Evolutionary conservation across 2,329 filamentous ascomycete species (phyloP).

Genomic region (Sporothrix globosa): DNA sequence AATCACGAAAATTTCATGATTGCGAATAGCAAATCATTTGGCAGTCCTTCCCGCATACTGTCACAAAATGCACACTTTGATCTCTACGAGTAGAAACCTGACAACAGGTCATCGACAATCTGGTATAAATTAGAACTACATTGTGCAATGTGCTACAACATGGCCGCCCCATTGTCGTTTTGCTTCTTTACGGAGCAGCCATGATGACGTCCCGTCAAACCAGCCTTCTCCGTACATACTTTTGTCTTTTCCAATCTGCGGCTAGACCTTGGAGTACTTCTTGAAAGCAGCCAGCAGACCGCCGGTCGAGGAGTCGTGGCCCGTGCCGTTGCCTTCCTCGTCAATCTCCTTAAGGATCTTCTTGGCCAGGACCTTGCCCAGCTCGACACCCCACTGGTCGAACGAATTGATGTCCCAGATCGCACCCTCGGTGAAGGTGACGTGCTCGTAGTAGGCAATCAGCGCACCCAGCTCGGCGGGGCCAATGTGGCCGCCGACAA

Average conservation of each 20-base stretch:
- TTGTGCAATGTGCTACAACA: neutral
- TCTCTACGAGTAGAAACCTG: no score
- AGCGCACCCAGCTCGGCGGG: conserved; percentile 90
- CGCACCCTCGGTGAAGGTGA: conserved; percentile 96
- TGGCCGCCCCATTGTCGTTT: neutral
- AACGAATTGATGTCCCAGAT: conserved; percentile 99
- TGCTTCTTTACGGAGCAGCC: neutral
- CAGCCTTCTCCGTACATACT: no score
- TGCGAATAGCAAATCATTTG: neutral
- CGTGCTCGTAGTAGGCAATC: conserved; percentile 98
- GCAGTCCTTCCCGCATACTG: neutral
- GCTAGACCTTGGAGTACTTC: conserved; percentile 58
- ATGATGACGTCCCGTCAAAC: no score
- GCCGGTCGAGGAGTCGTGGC: conserved; percentile 85
- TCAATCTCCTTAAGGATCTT: conserved; percentile 87
- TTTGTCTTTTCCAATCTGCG: no score
- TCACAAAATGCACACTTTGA: no score
- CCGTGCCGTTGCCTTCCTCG: conserved; percentile 67
- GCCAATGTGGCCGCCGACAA: conserved; percentile 88
- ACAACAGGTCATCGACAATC: neutral
- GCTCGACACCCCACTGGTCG: conserved; percentile 98
- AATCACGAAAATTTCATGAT: no score
- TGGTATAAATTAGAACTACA: conserved; percentile 14
- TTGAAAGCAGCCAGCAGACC: conserved; percentile 93
- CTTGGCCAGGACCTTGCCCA: conserved; percentile 95